Evolutionary conservation across 2,329 filamentous ascomycete species (phyloP).

Genomic region (Colletotrichum gloeosporioides): DNA sequence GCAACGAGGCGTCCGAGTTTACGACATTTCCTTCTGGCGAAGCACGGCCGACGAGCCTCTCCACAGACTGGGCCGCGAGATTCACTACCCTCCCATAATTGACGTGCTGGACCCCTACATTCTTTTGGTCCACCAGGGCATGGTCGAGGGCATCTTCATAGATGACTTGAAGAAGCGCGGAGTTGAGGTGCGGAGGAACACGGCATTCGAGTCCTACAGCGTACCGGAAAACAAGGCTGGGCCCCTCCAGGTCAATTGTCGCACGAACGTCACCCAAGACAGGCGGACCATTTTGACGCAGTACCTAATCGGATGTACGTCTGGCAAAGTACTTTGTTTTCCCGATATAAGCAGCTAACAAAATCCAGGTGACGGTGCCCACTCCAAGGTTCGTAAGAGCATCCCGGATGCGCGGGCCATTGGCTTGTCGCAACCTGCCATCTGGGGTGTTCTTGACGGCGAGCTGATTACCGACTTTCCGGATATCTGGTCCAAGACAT

Average conservation of each 20-base stretch:
- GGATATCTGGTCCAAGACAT: constrained; percentile 77
- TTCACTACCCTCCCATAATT: constrained; percentile 70
- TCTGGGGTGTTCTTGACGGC: constrained; percentile 77
- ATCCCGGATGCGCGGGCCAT: constrained; percentile 64
- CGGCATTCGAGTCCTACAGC: constrained; percentile 65
- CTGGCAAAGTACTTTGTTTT: neutral
- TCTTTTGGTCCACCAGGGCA: constrained; percentile 72
- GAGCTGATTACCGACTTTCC: constrained; percentile 75
- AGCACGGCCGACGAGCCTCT: constrained; percentile 55
- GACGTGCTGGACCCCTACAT: constrained; percentile 64
- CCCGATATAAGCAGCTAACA: neutral
- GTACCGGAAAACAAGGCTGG: constrained; percentile 47
- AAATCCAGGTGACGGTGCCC: constrained; percentile 67
- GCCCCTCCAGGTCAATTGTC: constrained; percentile 56
- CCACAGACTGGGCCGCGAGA: constrained; percentile 66
- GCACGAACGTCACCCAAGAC: constrained; percentile 56
- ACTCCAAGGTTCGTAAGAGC: constrained; percentile 71
- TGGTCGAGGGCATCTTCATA: constrained; percentile 75
- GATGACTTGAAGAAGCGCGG: constrained; percentile 71
- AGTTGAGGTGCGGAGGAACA: constrained; percentile 66
- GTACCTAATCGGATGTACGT: constrained; percentile 71
- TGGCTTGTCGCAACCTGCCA: constrained; percentile 56
- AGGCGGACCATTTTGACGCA: constrained; percentile 58
- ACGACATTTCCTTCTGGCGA: constrained; percentile 79
- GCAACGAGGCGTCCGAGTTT: constrained; percentile 71